phyloP scores from a whole-genome alignment of 768 basidiomycete species.

The Collybia mongolica region DNA sequence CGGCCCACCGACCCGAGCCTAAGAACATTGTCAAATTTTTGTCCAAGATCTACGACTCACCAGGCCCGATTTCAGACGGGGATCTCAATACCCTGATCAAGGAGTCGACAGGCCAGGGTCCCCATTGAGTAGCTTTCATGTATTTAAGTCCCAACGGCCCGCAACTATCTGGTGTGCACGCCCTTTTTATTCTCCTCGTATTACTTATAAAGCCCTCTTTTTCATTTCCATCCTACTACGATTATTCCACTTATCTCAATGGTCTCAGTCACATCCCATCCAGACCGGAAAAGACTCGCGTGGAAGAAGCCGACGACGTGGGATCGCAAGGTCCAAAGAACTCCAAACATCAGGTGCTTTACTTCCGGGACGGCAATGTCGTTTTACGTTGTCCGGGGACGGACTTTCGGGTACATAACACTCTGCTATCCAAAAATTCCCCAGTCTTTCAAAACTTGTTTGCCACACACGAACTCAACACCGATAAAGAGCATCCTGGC shows the following conservation, averaged over 20 bases:
- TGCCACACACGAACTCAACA: not conserved
- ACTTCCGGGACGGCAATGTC: not conserved
- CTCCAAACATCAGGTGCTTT: not conserved
- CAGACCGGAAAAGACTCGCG: constrained; percentile 1
- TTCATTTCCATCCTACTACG: too few species aligned
- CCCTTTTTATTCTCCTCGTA: too few species aligned
- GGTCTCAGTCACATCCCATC: not conserved
- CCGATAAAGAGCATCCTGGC: not conserved
- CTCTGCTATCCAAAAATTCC: constrained; percentile 1
- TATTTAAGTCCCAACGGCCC: too few species aligned
- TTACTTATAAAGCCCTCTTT: too few species aligned
- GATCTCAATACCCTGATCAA: too few species aligned
- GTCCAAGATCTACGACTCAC: too few species aligned
- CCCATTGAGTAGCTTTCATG: too few species aligned
- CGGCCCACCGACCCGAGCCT: too few species aligned
- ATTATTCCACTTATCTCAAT: not conserved
- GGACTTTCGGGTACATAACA: constrained; percentile 1
- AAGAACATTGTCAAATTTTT: too few species aligned
- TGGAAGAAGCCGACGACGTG: not conserved
- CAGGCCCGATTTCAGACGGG: too few species aligned
- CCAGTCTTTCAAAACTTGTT: not conserved
- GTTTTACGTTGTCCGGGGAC: not conserved
- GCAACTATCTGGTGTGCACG: too few species aligned
- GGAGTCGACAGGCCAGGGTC: too few species aligned
- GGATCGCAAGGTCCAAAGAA: not conserved